phyloP scores from a whole-genome alignment of 805 yeast species.

The Grigorovia jiainica region DNA sequence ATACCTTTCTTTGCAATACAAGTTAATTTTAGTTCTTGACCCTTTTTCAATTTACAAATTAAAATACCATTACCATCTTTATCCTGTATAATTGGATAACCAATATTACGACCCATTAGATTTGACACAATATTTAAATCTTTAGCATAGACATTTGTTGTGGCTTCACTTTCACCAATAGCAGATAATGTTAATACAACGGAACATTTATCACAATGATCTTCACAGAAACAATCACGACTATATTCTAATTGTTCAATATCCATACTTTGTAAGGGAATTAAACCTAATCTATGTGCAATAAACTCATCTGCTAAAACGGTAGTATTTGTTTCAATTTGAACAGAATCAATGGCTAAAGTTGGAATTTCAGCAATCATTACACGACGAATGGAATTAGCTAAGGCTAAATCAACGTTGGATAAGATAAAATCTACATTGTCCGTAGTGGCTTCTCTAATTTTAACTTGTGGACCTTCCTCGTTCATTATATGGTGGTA shows the following conservation, averaged over 20 bases:
- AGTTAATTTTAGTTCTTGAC: conserved; percentile 79
- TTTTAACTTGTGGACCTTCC: conserved; percentile 66
- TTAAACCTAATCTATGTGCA: conserved; percentile 86
- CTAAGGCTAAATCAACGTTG: conserved; percentile 81
- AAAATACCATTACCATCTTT: conserved; percentile 74
- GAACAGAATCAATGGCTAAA: conserved; percentile 90
- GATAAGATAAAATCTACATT: conserved; percentile 83
- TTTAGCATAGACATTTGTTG: conserved; percentile 82
- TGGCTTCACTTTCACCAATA: conserved; percentile 77
- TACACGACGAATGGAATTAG: conserved; percentile 83
- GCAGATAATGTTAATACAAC: conserved; percentile 82
- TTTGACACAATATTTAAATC: conserved; percentile 48
- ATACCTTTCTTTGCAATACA: conserved; percentile 98
- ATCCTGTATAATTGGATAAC: conserved; percentile 80
- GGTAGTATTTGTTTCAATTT: conserved; percentile 83
- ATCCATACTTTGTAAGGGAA: conserved; percentile 78
- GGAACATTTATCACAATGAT: conserved; percentile 91
- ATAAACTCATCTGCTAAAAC: conserved; percentile 96
- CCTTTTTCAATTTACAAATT: conserved; percentile 81
- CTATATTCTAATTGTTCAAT: conserved; percentile 80
- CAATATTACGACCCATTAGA: conserved; percentile 40
- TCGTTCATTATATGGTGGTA: conserved; percentile 19
- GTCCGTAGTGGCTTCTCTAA: conserved; percentile 76
- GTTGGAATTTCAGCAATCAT: conserved; percentile 97
- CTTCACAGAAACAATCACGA: conserved; percentile 96